Evolutionary conservation across 495 filamentous ascomycete species (phyloP), one percentile per base, ranked within the genome.

Genomic region (Pseudomonodictys pantanalensis): DNA sequence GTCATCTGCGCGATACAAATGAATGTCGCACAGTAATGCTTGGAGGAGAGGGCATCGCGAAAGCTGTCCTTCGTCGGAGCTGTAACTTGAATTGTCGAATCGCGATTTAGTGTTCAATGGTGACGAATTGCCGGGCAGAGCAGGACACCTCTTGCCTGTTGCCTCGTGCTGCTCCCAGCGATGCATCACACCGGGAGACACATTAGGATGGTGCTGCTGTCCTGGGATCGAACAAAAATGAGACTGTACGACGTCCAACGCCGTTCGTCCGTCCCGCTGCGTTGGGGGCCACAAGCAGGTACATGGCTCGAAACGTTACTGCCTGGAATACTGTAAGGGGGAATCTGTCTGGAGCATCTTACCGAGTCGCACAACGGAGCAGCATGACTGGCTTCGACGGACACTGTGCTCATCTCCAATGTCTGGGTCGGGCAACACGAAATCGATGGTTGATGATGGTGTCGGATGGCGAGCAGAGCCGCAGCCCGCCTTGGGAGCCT

Each of bases 31-130:
- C 60, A 57, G 53, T 26, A 49, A 51, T 57, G 52, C 41, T 47
- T 58, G 46, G 45, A 12, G 39, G 18, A 12, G 11, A 25, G 2
- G 18, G 25, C 28, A 24, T 25, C 2, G 23, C 15, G 28, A 41
- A n/a, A 18, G 20, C 15, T 41, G 20, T 41, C 38, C 5, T 12
- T 3, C 12, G 12, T 62, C 54, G 47, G 44, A 46, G 24, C 9
- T 42, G 32, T 39, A 23, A 52, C 35, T 42, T 33, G 15, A 63
- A 63, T 58, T 58, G 60, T 53, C 54, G 43, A 53, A 58, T 58
- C 46, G 38, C n/a, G n/a, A n/a, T n/a, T n/a, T 20, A 26, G 10
- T 17, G 22, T 46, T 33, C 17, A 10, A 28, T 47, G 56, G 26
- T 26, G 20, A 50, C 56, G 45, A 56, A 50, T 26, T 56, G 52